Evolutionary conservation across 495 filamentous ascomycete species (phyloP).

Genomic region (Friedmanniomyces endolithicus): DNA sequence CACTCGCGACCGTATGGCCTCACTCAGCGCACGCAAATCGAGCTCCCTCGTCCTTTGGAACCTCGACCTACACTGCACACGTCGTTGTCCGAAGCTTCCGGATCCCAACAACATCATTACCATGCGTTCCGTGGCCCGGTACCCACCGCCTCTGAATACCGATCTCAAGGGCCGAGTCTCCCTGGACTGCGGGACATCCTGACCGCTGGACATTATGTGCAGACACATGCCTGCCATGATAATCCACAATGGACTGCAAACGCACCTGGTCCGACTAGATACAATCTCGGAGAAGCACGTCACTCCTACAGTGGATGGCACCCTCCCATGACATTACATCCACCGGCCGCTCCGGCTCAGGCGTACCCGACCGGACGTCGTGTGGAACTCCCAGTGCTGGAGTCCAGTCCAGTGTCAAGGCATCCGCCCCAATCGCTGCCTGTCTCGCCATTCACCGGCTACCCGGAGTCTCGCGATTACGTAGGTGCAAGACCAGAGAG

Average conservation of each 20-base stretch:
- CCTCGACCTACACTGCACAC: slow-evolving; percentile 8
- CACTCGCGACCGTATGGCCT: background rate
- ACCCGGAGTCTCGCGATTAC: slow-evolving; percentile 8
- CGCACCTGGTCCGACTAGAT: background rate
- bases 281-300: background rate
- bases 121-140: background rate
- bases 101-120: background rate
- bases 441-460: slow-evolving; percentile 9
- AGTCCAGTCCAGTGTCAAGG: slow-evolving; percentile 11
- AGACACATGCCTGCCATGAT: background rate
- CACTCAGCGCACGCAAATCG: slow-evolving; percentile 1
- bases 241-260: background rate
- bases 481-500: background rate
- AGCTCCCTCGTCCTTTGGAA: slow-evolving; percentile 14
- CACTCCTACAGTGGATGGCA: background rate
- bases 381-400: slow-evolving; percentile 13
- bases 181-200: slow-evolving; percentile 17
- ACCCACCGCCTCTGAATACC: background rate
- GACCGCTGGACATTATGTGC: background rate
- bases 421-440: slow-evolving; percentile 4
- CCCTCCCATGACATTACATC: slow-evolving; percentile 14
- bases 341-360: background rate
- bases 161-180: slow-evolving; percentile 6
- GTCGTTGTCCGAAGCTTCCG: slow-evolving; percentile 10
- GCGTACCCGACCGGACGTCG: background rate